Evolutionary conservation across 495 filamentous ascomycete species (phyloP), one percentile per base, ranked within the genome.

Genomic region (Monascus purpureus): DNA sequence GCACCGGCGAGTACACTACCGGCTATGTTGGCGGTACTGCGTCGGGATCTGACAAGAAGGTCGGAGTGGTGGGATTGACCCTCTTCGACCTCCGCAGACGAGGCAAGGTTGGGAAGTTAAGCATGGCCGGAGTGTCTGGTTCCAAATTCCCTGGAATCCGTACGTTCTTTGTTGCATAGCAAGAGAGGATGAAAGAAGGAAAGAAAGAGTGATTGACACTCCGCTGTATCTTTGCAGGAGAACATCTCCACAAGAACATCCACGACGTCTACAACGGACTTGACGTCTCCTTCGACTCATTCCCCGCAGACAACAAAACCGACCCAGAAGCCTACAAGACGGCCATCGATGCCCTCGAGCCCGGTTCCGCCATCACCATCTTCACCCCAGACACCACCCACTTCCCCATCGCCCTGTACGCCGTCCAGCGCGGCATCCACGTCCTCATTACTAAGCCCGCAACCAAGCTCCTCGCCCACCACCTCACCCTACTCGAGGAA

Each of bases 361-460:
- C 75, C 5, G 87, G 85, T 32, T 82, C 82, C 37, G 87, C 84
- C 31, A 88, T 95, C 57, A 95, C 87, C 7, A 93, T 95, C 55
- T 95, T 95, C 70, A 94, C 87, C 2, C 87, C 87, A 0, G 87
- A 95, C 51, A 78, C 83, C 1, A 94, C 86, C 1, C 87, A 95
- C 53, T 94, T 76, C 54, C 80, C 82, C n/a, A 93, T 95, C 44
- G 87, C 87, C 2, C 62, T 94, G 11, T 94, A 95, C 46, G 87
- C 87, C 24, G 86, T 94, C 50, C 70, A 86, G 49, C 76, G 80
- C 30, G 70, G 71, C 19, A 75, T 87, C 55, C 87, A 95, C 55
- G 85, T 93, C 27, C 66, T 95, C 36, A 80, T 95, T 61, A 95
- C 87, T 41, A 95, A 95, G 53, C 87, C 87, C n/a, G 85, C 86